Evolutionary conservation across 2,329 filamentous ascomycete species (phyloP).

Genomic region (Alternaria panax): DNA sequence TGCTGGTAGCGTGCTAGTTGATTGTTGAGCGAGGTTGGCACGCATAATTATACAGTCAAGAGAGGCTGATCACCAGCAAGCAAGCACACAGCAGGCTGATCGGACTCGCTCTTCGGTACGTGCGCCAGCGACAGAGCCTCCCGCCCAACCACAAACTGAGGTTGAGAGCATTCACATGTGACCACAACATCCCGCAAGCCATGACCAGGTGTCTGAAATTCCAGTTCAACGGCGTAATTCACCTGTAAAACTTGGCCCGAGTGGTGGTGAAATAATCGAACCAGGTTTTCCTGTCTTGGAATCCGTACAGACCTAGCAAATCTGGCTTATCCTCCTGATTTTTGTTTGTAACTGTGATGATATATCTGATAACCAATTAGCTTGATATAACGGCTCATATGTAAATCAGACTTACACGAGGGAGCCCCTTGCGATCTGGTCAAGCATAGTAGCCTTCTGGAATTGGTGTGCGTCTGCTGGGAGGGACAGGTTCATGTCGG

Average conservation of each 20-base stretch:
- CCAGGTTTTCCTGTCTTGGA: conserved; percentile 30
- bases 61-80: not conserved
- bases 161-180: not conserved
- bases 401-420: conserved; percentile 11
- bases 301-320: conserved; percentile 25
- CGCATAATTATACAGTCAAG: not conserved
- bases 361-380: conserved; percentile 20
- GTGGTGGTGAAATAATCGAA: conserved; percentile 17
- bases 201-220: not conserved
- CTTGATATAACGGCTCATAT: not conserved
- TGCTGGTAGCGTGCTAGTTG: not conserved
- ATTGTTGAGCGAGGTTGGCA: not conserved
- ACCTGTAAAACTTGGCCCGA: not conserved
- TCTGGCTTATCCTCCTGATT: conserved; percentile 20
- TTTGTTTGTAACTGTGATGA: conserved; percentile 29
- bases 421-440: conserved; percentile 37
- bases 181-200: not conserved
- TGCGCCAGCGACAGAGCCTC: not conserved
- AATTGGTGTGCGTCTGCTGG: conserved; percentile 26
- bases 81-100: not conserved
- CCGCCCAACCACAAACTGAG: not conserved
- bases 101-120: no score
- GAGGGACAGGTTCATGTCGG: conserved; percentile 20
- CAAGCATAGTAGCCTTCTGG: conserved; percentile 35
- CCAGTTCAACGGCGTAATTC: not conserved